Evolutionary conservation across 768 basidiomycete genomes (phyloP), one percentile per base, ranked within the genome.

Genomic region (Mycena galopus): DNA sequence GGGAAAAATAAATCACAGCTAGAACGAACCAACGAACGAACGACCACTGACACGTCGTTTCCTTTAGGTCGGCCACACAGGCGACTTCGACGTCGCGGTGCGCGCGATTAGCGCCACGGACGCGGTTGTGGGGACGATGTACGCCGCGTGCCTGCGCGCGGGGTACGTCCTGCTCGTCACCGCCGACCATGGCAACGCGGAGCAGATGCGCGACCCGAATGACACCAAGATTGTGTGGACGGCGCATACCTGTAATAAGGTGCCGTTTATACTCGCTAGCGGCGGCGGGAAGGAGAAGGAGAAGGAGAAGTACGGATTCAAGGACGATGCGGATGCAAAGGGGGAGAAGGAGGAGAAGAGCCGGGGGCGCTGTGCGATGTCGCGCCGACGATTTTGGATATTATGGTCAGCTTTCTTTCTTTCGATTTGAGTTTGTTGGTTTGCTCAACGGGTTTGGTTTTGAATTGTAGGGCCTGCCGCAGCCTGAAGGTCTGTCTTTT

Each of bases 131-230:
- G 94, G 92, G 70, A 94, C 93, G 4, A 89, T 97, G 73, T 94
- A 94, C 82, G 87, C 93, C 53, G 96, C 97, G 14, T 95, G 94
- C 75, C 84, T 95, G 78, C 88, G 92, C 75, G 91, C 94, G 11
- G 96, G 95, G 53, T 98, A 96, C 81, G 88, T 96, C 50, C 86
- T 98, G 35, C 84, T 95, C 73, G 86, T 98, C 80, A 97, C 97
- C 3, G 92, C 96, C 16, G 97, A 98, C 81, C 96, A 98, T 80
- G 96, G 96, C 5, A 98, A 98, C 79, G 96, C 96, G 50, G 96
- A 97, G 82, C 94, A 96, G 84, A 97, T 97, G 96, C 84, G 91
- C 73, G 94, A 97, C 82, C 86, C 87, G 3, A 88, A 91, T n/a
- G 74, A n/a, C n/a, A n/a, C n/a, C n/a, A n/a, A n/a, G n/a, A n/a